phyloP scores from a whole-genome alignment of 352 stramenopile species.

The Saprolegnia parasitica region DNA sequence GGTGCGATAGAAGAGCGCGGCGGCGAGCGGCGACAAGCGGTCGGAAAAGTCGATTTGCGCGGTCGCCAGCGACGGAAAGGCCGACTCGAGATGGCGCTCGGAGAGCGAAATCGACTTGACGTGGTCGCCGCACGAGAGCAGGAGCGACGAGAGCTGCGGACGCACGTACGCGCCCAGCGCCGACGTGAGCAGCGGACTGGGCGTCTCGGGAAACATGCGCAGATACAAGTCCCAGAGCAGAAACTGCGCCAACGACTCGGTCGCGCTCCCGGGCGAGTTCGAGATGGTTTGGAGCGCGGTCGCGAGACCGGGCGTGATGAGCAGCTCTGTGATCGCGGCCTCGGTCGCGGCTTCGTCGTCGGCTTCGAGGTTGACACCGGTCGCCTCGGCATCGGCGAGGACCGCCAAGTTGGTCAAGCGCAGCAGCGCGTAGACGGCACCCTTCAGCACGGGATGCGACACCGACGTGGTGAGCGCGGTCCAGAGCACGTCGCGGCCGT shows the following conservation, averaged over 20 bases:
- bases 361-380: conserved; percentile 65
- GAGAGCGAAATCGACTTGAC: conserved; percentile 40
- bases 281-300: conserved; percentile 56
- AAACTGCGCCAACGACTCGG: conserved; percentile 51
- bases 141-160: conserved; percentile 54
- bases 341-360: conserved; percentile 74
- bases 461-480: not conserved
- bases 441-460: conserved; percentile 1
- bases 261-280: conserved; percentile 35
- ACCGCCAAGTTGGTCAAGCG: conserved; percentile 2
- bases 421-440: not conserved
- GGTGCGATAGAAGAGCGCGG: conserved; percentile 76
- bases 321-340: conserved; percentile 48
- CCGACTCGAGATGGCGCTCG: conserved; percentile 5
- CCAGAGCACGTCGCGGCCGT: conserved; percentile 20
- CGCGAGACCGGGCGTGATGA: conserved; percentile 63
- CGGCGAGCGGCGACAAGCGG: conserved; percentile 52
- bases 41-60: conserved; percentile 30
- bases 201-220: conserved; percentile 57
- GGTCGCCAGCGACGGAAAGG: conserved; percentile 31
- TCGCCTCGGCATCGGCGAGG: conserved; percentile 31
- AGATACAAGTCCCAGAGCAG: conserved; percentile 81
- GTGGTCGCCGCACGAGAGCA: conserved; percentile 54
- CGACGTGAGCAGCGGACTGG: conserved; percentile 48
- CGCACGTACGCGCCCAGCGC: conserved; percentile 65